Evolutionary conservation across 2,329 filamentous ascomycete genomes (phyloP).

Genomic region (Arthrobotrys conoides): DNA sequence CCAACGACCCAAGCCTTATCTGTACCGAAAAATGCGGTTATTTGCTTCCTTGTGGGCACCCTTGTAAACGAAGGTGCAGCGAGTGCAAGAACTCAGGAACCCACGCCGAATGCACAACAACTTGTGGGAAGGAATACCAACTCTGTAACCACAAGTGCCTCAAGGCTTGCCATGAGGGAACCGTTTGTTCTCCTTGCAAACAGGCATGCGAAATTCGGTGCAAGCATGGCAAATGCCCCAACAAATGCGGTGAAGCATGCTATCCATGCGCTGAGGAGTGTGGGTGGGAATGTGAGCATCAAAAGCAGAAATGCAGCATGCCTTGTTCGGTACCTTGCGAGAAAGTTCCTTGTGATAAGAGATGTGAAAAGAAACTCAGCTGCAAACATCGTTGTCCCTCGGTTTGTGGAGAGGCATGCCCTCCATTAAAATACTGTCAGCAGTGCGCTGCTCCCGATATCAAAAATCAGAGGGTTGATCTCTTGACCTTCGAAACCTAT

Average conservation of each 20-base stretch:
- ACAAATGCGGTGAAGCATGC: slow-evolving; percentile 74
- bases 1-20: slow-evolving; percentile 67
- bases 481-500: slow-evolving; percentile 68
- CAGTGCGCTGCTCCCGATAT: slow-evolving; percentile 69
- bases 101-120: slow-evolving; percentile 68
- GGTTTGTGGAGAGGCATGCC: slow-evolving; percentile 77
- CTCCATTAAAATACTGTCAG: slow-evolving; percentile 72
- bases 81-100: slow-evolving; percentile 68
- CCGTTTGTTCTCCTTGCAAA: slow-evolving; percentile 70
- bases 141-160: slow-evolving; percentile 74
- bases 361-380: slow-evolving; percentile 72
- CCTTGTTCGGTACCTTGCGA: slow-evolving; percentile 78
- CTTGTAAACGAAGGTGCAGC: slow-evolving; percentile 71
- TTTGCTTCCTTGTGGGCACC: slow-evolving; percentile 33
- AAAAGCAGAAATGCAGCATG: slow-evolving; percentile 68
- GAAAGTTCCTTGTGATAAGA: slow-evolving; percentile 75
- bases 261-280: slow-evolving; percentile 74
- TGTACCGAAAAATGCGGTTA: slow-evolving; percentile 38
- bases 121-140: slow-evolving; percentile 71
- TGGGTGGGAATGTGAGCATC: slow-evolving; percentile 72
- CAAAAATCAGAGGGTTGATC: slow-evolving; percentile 72
- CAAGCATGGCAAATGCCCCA: slow-evolving; percentile 72
- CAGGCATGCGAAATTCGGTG: slow-evolving; percentile 73
- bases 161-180: slow-evolving; percentile 71
- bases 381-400: slow-evolving; percentile 78